These are phyloP conservation scores for Suhomyces anneliseae DNA, from an alignment of 1,139 yeast genomes.

Conservation along the genomic window DNA sequence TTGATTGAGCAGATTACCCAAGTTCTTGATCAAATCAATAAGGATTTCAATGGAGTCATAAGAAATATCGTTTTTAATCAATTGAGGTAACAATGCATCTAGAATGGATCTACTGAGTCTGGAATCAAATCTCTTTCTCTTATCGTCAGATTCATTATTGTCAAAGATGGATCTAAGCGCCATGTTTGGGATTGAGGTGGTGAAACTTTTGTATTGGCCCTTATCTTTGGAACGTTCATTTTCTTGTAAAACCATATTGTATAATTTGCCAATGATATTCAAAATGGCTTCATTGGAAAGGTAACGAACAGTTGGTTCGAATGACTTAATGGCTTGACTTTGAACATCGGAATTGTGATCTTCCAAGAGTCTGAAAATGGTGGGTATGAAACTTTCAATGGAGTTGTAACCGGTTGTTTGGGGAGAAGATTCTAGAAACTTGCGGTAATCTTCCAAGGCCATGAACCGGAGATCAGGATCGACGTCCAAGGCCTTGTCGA, in stretches of 20 bases:
- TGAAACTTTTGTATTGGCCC: slow-evolving; percentile 40
- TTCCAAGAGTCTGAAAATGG: slow-evolving; percentile 52
- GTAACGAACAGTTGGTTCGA: slow-evolving; percentile 40
- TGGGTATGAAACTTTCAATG: slow-evolving; percentile 45
- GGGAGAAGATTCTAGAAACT: slow-evolving; percentile 27
- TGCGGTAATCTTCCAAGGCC: slow-evolving; percentile 79
- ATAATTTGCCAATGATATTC: slow-evolving; percentile 27
- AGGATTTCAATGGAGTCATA: slow-evolving; percentile 67
- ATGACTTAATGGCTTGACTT: slow-evolving; percentile 68
- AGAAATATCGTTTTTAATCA: slow-evolving; percentile 26
- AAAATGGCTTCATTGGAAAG: slow-evolving; percentile 27
- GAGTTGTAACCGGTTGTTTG: slow-evolving; percentile 15
- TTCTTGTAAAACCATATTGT: slow-evolving; percentile 22
- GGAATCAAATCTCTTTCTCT: slow-evolving; percentile 12
- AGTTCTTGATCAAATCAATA: slow-evolving; percentile 54
- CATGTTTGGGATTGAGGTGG: slow-evolving; percentile 68
- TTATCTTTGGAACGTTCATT: slow-evolving; percentile 24
- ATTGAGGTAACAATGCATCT: slow-evolving; percentile 13
- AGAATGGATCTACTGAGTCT: slow-evolving; percentile 21
- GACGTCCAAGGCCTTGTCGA: slow-evolving; percentile 58
- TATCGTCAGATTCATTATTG: not conserved
- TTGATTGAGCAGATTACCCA: slow-evolving; percentile 50
- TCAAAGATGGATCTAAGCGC: slow-evolving; percentile 57
- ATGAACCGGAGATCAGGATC: slow-evolving; percentile 86
- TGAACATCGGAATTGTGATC: slow-evolving; percentile 79